phyloP scores from a whole-genome alignment of 176 grass and related monocot species.

The Elaeis guineensis region DNA sequence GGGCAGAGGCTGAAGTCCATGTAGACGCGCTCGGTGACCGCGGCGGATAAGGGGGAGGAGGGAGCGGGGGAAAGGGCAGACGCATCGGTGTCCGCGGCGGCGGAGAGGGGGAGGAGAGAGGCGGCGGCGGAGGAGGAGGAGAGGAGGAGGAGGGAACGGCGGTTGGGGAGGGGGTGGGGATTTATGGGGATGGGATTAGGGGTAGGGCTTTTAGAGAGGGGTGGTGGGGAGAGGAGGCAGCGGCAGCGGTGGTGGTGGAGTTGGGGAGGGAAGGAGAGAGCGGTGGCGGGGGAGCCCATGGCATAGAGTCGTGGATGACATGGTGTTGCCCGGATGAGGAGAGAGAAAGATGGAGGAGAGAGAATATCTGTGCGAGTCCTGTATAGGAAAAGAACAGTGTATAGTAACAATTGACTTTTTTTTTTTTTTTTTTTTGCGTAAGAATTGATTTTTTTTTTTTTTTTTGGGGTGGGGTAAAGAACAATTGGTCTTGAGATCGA shows the following conservation, averaged over 20 bases:
- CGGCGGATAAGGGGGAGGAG: slow-evolving; percentile 23
- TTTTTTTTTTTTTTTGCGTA: too few relatives aligned
- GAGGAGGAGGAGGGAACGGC: slow-evolving; percentile 20
- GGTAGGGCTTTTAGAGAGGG: background rate
- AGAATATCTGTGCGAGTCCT: slow-evolving; percentile 1
- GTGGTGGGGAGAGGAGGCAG: slow-evolving; percentile 5
- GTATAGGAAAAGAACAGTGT: too few relatives aligned
- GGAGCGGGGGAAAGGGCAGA: slow-evolving; percentile 11
- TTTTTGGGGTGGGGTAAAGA: too few relatives aligned
- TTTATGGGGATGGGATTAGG: background rate
- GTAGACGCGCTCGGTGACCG: slow-evolving; percentile 76
- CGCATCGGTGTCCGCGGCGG: background rate
- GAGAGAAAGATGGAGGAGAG: background rate
- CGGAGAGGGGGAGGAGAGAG: slow-evolving; percentile 15
- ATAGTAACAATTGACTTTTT: too few relatives aligned
- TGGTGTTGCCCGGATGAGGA: slow-evolving; percentile 2
- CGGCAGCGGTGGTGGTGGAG: background rate
- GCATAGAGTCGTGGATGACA: slow-evolving; percentile 1
- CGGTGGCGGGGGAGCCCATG: background rate
- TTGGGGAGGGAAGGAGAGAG: slow-evolving; percentile 10
- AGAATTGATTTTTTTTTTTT: too few relatives aligned
- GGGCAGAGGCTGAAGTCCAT: slow-evolving; percentile 91
- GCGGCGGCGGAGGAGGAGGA: slow-evolving; percentile 18
- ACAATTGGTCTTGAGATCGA: too few relatives aligned
- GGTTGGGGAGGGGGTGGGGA: background rate